These are phyloP conservation scores for Colletotrichum lentis DNA, from an alignment of 2,329 filamentous ascomycete species.

Conservation along the genomic window DNA sequence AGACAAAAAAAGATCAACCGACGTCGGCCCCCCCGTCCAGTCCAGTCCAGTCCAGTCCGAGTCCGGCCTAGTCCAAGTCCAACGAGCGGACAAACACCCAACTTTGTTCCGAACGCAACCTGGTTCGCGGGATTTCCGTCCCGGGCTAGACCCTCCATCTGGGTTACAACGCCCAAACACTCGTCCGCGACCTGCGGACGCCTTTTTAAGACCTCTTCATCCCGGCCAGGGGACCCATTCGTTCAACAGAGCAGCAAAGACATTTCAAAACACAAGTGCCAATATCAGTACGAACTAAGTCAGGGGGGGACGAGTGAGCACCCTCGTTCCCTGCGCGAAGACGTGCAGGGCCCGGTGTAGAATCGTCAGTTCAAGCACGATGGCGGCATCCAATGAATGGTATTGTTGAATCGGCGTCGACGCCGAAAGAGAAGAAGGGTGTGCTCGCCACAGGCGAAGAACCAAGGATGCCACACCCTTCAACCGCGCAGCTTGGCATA, in stretches of 20 bases:
- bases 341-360: not conserved
- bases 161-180: slow-evolving; percentile 10
- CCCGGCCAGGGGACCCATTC: not conserved
- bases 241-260: not conserved
- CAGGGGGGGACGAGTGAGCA: no score
- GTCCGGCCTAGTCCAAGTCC: not conserved
- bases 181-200: not conserved
- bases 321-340: no score
- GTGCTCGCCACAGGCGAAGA: not conserved
- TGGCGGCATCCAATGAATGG: not conserved
- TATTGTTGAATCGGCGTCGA: not conserved
- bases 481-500: slow-evolving; percentile 7
- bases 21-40: not conserved
- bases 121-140: slow-evolving; percentile 2
- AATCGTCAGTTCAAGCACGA: not conserved
- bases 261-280: not conserved
- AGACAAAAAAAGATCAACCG: not conserved
- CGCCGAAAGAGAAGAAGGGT: not conserved
- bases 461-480: not conserved
- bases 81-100: not conserved
- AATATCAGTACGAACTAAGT: not conserved
- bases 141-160: slow-evolving; percentile 5
- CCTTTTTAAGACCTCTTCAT: not conserved
- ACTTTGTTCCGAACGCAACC: slow-evolving; percentile 5
- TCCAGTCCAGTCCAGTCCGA: not conserved